Evolutionary conservation across 2,329 filamentous ascomycete genomes (phyloP), one percentile per base, ranked within the genome.

Genomic region (Geosmithia morbida): DNA sequence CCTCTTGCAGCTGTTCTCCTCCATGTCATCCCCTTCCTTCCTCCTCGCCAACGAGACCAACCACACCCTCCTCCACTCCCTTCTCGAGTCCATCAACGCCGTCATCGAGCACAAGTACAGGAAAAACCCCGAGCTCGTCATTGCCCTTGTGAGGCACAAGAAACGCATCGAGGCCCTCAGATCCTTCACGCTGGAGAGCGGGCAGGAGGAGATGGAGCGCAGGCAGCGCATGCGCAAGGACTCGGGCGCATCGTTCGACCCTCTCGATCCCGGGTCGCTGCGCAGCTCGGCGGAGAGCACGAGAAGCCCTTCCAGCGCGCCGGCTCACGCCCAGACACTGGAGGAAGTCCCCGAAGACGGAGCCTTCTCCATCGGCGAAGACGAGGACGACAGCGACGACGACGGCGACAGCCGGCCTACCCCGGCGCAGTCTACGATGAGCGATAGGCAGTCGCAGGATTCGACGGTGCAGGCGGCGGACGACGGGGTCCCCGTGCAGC

Each of bases 1-100:
- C 60, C 68, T 97, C 29, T 71, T 97, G 54, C 88, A 96, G 56
- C 70, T 97, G 1, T 94, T 94, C 60, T 79, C 81, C 4, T 92
- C 86, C 33, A 94, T 97, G 85, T 94, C 90, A 8, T 86, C 88
- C 0, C 90, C 92, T 0, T 87, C 85, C 30, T 98, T 97, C 60
- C 68, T 98, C 10, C 70, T 97, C 17, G 87, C 87, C 7, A 97
- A 95, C 56, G 92, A 98, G 49, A 85, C 78, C 39, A 98, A 98
- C 54, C 86, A 97, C 59, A 69, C 71, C 30, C 75, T 97, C 4
- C 70, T 98, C 7, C 76, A 80, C 45, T 89, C 88, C 0, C 66
- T 97, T 22, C 71, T 98, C 10, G 87, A 96, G 59, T 89, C 87
- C 0, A 81, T 97, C 58, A 95, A 92, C 59, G 79, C 87, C 2